Evolutionary conservation across 257 asterid genomes (phyloP), one percentile per base, ranked within the genome.

Genomic region (Solanum pinnatisectum): DNA sequence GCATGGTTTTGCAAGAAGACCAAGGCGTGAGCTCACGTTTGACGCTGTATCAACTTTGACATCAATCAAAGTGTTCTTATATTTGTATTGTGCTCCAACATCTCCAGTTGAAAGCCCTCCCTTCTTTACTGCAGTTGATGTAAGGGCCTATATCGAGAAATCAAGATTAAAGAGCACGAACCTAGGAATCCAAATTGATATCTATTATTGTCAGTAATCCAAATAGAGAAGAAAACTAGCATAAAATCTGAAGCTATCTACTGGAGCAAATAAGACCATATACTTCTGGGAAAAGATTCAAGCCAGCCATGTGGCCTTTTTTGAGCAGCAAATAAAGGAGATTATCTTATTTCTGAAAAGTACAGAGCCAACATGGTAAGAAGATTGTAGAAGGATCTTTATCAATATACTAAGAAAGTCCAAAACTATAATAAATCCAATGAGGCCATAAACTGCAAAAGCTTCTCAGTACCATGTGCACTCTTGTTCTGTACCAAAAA

Each of bases 71-170:
- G 92, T 86, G 82, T 96, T 93, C 89, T 90, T 97, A 88, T 94
- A 95, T 65, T 88, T 85, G 92, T 96, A 94, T 88, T 87, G 94
- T 70, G 94, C 95, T 87, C 92, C 94, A 60, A 97, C 93, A 91
- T 97, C 99, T 87, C 98, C 98, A 82, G 95, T 93, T 63, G 98
- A 92, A 84, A 94, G 94, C 70, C 96, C 98, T 88, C 98, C 98
- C 82, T 94, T 97, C 89, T 94, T 95, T 90, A 94, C 95, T 0
- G 97, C 92, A 74, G 98, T 89, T 88, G 99, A 88, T 71, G 98
- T 94, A 88, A 97, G 91, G 92, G 96, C 95, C 99, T 97, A 87
- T 83, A 91, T 89, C 71, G 18, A 81, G 85, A 46, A 81, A 81
- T 81, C 85, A 81, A 81, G 40, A 81, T 81, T 46, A 81, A 46